Conservation (phyloP, 495 filamentous ascomycete species). For the Pseudoneurospora amorphoporcata region DNA sequence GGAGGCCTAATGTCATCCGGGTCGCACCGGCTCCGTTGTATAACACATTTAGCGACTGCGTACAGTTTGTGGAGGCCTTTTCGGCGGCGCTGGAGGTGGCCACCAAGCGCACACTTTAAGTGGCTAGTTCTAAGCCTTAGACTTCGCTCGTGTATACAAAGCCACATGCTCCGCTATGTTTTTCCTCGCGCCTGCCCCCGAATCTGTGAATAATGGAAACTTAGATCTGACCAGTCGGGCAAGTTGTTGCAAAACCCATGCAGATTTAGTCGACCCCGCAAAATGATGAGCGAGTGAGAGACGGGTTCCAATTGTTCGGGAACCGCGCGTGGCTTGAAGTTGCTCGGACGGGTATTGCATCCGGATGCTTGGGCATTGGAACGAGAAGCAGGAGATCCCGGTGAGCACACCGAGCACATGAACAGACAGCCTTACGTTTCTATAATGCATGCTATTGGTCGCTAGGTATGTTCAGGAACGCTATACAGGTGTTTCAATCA, state of each 20-base stretch:
- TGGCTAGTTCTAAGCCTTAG: background rate
- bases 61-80: slow-evolving; percentile 60
- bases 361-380: background rate
- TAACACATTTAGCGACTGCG: slow-evolving; percentile 74
- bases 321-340: background rate
- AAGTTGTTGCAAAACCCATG: background rate
- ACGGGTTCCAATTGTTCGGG: background rate
- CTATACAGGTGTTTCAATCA: background rate
- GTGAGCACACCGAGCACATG: background rate
- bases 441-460: background rate
- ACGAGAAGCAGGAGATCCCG: background rate
- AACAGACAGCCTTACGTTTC: background rate
- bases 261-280: background rate
- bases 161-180: background rate
- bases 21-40: slow-evolving; percentile 91
- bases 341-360: background rate
- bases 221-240: background rate
- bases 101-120: background rate
- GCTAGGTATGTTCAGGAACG: background rate
- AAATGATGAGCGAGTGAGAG: background rate
- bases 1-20: slow-evolving; percentile 80
- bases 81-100: slow-evolving; percentile 36
- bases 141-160: background rate
- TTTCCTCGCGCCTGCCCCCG: background rate
- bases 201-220: background rate